phyloP scores from a whole-genome alignment of 2,329 filamentous ascomycete species.

The Talaromyces sp. region DNA sequence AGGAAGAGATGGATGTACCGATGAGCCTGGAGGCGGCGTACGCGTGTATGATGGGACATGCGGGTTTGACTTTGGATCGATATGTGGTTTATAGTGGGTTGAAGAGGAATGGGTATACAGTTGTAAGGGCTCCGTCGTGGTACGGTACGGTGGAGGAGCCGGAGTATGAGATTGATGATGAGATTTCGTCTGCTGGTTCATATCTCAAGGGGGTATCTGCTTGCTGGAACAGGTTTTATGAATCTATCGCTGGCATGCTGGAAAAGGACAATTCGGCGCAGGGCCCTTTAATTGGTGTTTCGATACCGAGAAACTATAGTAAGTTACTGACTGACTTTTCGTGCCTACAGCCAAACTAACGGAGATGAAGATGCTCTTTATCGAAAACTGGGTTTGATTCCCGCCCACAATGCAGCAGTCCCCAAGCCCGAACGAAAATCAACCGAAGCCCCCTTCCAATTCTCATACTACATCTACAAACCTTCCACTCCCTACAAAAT shows the following conservation, averaged over 20 bases:
- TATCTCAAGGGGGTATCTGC: slow-evolving; percentile 22
- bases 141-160: slow-evolving; percentile 30
- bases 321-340: slow-evolving; percentile 17
- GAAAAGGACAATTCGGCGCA: slow-evolving; percentile 24
- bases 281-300: slow-evolving; percentile 52
- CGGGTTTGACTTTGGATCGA: slow-evolving; percentile 65
- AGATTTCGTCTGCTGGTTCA: slow-evolving; percentile 2
- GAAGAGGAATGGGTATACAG: slow-evolving; percentile 76
- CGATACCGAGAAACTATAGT: slow-evolving; percentile 55
- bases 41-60: slow-evolving; percentile 72
- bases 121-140: slow-evolving; percentile 65
- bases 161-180: slow-evolving; percentile 18
- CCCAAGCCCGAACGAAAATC: slow-evolving; percentile 23
- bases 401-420: slow-evolving; percentile 60
- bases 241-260: slow-evolving; percentile 5
- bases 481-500: slow-evolving; percentile 70
- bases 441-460: slow-evolving; percentile 58
- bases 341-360: not conserved
- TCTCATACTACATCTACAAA: slow-evolving; percentile 83
- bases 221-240: slow-evolving; percentile 23
- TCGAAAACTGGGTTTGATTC: slow-evolving; percentile 68
- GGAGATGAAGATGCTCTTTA: slow-evolving; percentile 64
- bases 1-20: slow-evolving; percentile 63
- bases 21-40: slow-evolving; percentile 91
- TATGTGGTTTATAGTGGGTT: slow-evolving; percentile 86